Base-by-base conservation (phyloP, 371 early-diverging fungal genomes). In the Apophysomyces trapeziformis region DNA sequence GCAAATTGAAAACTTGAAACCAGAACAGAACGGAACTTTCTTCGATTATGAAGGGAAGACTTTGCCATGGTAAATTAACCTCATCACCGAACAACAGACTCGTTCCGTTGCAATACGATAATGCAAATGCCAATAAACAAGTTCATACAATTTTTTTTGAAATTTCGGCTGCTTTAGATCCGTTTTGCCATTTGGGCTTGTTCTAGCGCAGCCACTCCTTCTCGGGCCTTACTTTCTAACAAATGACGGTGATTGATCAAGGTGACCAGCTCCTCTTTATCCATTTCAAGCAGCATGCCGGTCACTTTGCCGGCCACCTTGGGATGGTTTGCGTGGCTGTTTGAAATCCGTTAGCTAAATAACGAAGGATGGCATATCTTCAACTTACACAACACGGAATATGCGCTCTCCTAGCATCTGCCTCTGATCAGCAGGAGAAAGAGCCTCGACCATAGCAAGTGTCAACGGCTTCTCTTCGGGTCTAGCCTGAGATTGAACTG, bases 211-310 rank as follows among this genome's bases (percentile, higher is more conserved):
- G 46, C 63, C 13, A 73, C 66, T 9, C 76, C 75, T 58, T 80
- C 78, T 36, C 61, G 59, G 44, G 71, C 70, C 41, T 78, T 74
- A 66, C 70, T 76, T 58, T 83, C 75, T 70, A 93, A 82, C 35
- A 89, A 86, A 35, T 81, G 87, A 60, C 82, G 81, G 71, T 87
- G 79, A 78, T 95, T 96, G 57, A 98, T 72, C 61, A 99, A 74
- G 72, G 91, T 87, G 50, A 98, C 75, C 50, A 98, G 79, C 76
- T 95, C 95, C 60, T 87, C 78, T 75, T 93, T 92, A 70, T 96
- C 96, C 96, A 96, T 95, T 83, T 99, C 99, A 59, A 99, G 80
- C 57, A 99, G 81, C 97, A 97, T 97, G 57, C 98, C 98, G 8
- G 99, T 99, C 67, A 99, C 92, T 89, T 99, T 97, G 66, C 95